Evolutionary conservation across 106 monocot species (phyloP).

Genomic region (Narthecium ossifragum): DNA sequence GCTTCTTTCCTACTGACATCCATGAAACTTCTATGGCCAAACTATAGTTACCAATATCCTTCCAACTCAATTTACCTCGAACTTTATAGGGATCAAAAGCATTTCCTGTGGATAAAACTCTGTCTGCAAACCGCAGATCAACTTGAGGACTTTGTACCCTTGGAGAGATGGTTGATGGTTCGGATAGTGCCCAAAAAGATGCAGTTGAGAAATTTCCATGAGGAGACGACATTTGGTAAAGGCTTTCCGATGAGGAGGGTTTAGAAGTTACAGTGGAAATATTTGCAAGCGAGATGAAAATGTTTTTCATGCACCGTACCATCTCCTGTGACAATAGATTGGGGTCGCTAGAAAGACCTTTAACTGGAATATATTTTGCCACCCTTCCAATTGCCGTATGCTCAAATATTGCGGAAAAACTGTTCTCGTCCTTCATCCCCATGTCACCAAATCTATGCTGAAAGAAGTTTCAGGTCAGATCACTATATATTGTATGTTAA

Average conservation of each 20-base stretch:
- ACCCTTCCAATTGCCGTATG: conserved; percentile 20
- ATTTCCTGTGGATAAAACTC: conserved; percentile 35
- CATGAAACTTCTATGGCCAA: conserved; percentile 78
- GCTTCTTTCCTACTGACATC: conserved; percentile 90
- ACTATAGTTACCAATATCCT: conserved; percentile 70
- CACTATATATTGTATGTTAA: no score
- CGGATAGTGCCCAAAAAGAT: conserved; percentile 46
- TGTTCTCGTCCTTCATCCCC: conserved; percentile 15
- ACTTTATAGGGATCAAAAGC: conserved; percentile 70
- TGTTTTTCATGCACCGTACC: conserved; percentile 83
- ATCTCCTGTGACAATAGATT: conserved; percentile 78
- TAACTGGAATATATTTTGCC: conserved; percentile 29
- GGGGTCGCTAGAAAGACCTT: conserved; percentile 46
- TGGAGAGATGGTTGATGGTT: conserved; percentile 40
- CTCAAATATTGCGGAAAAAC: conserved; percentile 7
- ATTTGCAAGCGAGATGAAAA: conserved; percentile 71
- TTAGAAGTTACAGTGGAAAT: conserved; percentile 23
- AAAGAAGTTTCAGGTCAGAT: conserved; percentile 6
- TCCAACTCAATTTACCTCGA: conserved; percentile 72
- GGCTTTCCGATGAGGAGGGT: conserved; percentile 21
- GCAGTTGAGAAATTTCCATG: conserved; percentile 47
- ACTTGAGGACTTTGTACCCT: conserved; percentile 55
- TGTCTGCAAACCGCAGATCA: conserved; percentile 37
- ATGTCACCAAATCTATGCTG: conserved; percentile 25
- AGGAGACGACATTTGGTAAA: conserved; percentile 33